Evolutionary conservation across 257 asterid genomes (phyloP).

Genomic region (Fraxinus cuspidata): DNA sequence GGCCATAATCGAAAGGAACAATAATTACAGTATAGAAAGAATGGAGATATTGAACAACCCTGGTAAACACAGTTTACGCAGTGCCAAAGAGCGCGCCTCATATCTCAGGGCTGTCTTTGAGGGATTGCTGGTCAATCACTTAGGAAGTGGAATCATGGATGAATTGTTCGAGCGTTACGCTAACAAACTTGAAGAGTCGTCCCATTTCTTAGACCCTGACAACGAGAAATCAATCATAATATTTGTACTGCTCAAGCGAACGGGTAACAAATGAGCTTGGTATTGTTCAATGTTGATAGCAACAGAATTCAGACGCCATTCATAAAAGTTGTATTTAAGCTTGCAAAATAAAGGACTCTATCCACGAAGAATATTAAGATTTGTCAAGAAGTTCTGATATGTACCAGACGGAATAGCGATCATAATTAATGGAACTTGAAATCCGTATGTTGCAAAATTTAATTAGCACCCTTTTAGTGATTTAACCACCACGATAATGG

Average conservation of each 20-base stretch:
- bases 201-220: conserved; percentile 33
- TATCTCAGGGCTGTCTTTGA: conserved; percentile 42
- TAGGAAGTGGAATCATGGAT: conserved; percentile 47
- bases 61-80: conserved; percentile 35
- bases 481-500: no score
- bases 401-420: no score
- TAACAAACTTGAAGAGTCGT: conserved; percentile 34
- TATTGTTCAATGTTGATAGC: no score
- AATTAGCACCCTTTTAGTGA: no score
- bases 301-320: no score
- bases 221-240: conserved; percentile 39
- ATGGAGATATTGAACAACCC: conserved; percentile 41
- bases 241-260: conserved; percentile 37
- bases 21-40: conserved; percentile 40
- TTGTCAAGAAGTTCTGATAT: no score
- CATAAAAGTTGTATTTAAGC: no score
- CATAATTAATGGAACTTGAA: no score
- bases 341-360: no score
- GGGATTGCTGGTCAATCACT: conserved; percentile 39
- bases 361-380: no score
- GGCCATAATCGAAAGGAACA: conserved; percentile 32
- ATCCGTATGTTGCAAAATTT: no score
- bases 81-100: conserved; percentile 28
- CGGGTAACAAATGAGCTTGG: not conserved
- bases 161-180: conserved; percentile 37